Conservation (phyloP, 257 asterid species). For the Solanum virginianum region DNA sequence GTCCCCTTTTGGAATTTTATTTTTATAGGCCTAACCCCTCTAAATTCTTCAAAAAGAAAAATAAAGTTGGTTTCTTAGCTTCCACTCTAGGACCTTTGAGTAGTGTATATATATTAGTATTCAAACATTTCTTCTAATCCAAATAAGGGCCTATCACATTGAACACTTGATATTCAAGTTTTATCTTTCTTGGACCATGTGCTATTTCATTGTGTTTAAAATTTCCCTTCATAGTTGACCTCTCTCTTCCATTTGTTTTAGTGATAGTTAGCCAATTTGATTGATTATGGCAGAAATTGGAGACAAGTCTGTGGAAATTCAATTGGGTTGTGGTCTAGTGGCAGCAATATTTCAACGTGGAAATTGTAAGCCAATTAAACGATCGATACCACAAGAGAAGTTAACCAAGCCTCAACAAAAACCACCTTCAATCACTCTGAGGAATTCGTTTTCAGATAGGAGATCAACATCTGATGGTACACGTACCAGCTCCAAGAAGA, state of each 20-base stretch:
- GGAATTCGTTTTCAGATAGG: background rate
- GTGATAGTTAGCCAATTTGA: background rate
- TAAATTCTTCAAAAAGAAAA: constrained; percentile 9
- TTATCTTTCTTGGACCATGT: constrained; percentile 1
- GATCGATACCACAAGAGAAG: constrained; percentile 5
- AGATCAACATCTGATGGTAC: constrained; percentile 1
- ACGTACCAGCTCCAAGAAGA: constrained; percentile 3
- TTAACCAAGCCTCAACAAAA: constrained; percentile 2
- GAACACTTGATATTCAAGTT: constrained; percentile 33
- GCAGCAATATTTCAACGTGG: constrained; percentile 20
- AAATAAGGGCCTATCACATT: constrained; percentile 14
- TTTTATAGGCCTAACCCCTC: background rate
- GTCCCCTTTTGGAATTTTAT: constrained; percentile 9
- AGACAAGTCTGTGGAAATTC: constrained; percentile 10
- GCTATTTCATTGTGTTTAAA: background rate
- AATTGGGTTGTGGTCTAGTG: constrained; percentile 43
- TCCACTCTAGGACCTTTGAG: constrained; percentile 20
- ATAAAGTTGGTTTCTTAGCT: constrained; percentile 38
- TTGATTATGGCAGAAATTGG: constrained; percentile 25
- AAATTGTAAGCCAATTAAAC: constrained; percentile 12
- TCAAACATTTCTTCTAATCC: background rate
- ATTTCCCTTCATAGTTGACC: background rate
- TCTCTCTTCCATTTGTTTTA: background rate
- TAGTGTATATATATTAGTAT: constrained; percentile 8
- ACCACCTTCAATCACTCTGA: background rate